Evolutionary conservation across 352 stramenopile species (phyloP), one percentile per base, ranked within the genome.

Genomic region (Pilasporangium apinafurcum): DNA sequence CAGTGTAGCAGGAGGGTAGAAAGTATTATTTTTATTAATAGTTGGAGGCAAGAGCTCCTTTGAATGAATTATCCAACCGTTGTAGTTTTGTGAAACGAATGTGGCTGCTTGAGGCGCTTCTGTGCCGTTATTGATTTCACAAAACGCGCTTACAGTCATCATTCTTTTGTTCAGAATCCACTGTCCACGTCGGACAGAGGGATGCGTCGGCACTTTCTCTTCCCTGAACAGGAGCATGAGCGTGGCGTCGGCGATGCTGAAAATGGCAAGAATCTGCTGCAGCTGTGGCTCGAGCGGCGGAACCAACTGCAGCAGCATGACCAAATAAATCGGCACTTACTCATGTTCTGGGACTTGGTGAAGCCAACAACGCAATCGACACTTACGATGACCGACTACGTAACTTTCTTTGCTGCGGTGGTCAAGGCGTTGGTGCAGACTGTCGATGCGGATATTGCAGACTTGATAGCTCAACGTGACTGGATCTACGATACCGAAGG

Each of bases 161-260:
- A n/a, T n/a, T n/a, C n/a, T n/a, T n/a, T n/a, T n/a, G n/a, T n/a
- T n/a, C n/a, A n/a, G n/a, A n/a, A n/a, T n/a, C n/a, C n/a, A n/a
- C n/a, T n/a, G n/a, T n/a, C n/a, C n/a, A n/a, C n/a, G n/a, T n/a
- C n/a, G n/a, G n/a, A n/a, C 14, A 21, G 18, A 17, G 24, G 12
- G n/a, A 80, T 88, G 65, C 70, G 76, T 16, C 65, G 72, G 5
- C 76, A 88, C 54, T 82, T 63, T 40, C 59, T 88, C 28, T 88
- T 76, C 54, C 48, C 61, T 2, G 59, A 79, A 32, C 61, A 88
- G 27, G 69, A 68, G 60, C 42, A 59, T 14, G 76, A 88, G 51
- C 65, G 53, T 8, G 82, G 76, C 48, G 62, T 88, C n/a, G 76
- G 76, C 16, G 66, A 82, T 20, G 52, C 53, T 21, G 64, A 68